phyloP scores from a whole-genome alignment of 2,329 filamentous ascomycete genomes.

The Monosporascus sp. region DNA sequence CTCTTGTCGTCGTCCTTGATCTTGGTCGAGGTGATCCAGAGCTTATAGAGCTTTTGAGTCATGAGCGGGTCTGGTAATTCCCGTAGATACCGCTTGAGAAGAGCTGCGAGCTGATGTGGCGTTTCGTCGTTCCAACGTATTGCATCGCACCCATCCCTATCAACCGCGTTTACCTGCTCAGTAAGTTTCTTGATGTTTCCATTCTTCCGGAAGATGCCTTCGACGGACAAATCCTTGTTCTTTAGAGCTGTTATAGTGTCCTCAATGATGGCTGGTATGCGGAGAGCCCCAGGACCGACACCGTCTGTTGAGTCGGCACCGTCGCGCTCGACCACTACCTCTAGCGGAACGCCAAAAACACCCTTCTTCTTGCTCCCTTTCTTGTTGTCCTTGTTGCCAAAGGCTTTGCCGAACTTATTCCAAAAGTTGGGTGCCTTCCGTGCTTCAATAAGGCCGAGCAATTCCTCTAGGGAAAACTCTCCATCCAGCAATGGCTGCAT shows the following conservation, averaged over 20 bases:
- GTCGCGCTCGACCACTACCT: constrained; percentile 84
- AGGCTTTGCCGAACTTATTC: constrained; percentile 96
- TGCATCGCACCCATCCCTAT: constrained; percentile 76
- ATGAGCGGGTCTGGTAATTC: constrained; percentile 91
- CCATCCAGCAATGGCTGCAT: constrained; percentile 90
- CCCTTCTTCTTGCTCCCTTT: constrained; percentile 85
- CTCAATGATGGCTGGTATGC: constrained; percentile 91
- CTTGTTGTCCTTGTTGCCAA: constrained; percentile 71
- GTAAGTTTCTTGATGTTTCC: constrained; percentile 94
- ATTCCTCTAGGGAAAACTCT: constrained; percentile 88
- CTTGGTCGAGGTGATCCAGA: constrained; percentile 89
- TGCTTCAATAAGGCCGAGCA: constrained; percentile 87
- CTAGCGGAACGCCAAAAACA: constrained; percentile 84
- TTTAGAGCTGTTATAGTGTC: constrained; percentile 92
- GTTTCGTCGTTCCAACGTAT: constrained; percentile 84
- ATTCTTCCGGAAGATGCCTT: constrained; percentile 98
- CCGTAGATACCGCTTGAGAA: constrained; percentile 91
- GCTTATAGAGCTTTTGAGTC: constrained; percentile 86
- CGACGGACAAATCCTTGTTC: constrained; percentile 98
- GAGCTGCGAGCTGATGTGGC: constrained; percentile 86
- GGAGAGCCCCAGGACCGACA: constrained; percentile 83
- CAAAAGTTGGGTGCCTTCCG: constrained; percentile 87
- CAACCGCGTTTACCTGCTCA: constrained; percentile 79
- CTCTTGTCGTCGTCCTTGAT: constrained; percentile 76
- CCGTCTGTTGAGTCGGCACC: constrained; percentile 97